phyloP scores from a whole-genome alignment of 371 early-diverging fungal genomes.

The Mortierella sp. region DNA sequence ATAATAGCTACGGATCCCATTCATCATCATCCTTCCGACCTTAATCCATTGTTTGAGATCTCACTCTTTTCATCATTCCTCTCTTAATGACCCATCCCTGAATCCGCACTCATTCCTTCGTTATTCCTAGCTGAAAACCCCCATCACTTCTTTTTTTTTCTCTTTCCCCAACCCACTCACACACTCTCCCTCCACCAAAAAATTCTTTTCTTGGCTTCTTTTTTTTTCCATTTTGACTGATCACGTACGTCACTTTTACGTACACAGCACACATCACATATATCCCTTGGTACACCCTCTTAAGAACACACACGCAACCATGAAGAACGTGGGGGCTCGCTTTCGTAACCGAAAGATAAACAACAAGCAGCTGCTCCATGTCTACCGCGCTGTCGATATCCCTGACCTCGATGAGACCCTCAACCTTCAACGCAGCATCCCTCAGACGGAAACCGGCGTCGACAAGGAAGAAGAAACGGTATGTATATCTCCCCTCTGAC shows the following conservation, averaged over 20 bases:
- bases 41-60: constrained; percentile 46
- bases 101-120: constrained; percentile 32
- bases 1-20: constrained; percentile 12
- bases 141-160: constrained; percentile 10
- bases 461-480: constrained; percentile 83
- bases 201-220: constrained; percentile 11
- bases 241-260: constrained; percentile 15
- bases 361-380: constrained; percentile 83
- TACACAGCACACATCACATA: neutral
- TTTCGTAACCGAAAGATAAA: constrained; percentile 95
- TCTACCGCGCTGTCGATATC: constrained; percentile 85
- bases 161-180: neutral
- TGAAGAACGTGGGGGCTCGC: constrained; percentile 71
- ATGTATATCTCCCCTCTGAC: constrained; percentile 26
- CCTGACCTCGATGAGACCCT: constrained; percentile 88
- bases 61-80: constrained; percentile 30
- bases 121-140: constrained; percentile 16
- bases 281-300: neutral
- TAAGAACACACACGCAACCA: constrained; percentile 2
- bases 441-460: constrained; percentile 80
- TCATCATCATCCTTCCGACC: constrained; percentile 28
- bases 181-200: neutral
- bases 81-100: constrained; percentile 37
- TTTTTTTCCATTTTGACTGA: neutral
- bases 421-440: constrained; percentile 79